A percentile compares a stretch with the other conserved stretches of the same genome.
Evolutionary conservation across 2,329 filamentous ascomycete species (phyloP).

Genomic region (Beauveria pseudobassiana): DNA sequence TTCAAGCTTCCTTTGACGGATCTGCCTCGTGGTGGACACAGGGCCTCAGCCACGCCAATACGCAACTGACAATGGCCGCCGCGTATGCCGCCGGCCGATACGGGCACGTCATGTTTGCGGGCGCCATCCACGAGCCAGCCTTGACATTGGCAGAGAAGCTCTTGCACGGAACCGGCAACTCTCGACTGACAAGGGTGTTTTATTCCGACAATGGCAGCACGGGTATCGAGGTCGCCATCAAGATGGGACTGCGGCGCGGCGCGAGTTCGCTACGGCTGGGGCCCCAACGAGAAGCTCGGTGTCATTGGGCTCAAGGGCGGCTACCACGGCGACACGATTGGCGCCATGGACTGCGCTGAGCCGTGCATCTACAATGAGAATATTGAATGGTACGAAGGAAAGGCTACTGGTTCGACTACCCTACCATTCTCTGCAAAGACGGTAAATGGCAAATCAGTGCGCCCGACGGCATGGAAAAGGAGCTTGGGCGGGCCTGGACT

Average conservation of each 20-base stretch:
- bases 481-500: conserved; percentile 37
- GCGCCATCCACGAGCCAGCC: conserved; percentile 71
- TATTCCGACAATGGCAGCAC: conserved; percentile 82
- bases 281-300: conserved; percentile 48
- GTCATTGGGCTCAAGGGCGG: conserved; percentile 71
- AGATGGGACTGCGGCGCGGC: conserved; percentile 75
- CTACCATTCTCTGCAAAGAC: conserved; percentile 57
- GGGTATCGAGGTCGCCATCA: conserved; percentile 74
- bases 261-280: conserved; percentile 59
- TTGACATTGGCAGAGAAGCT: conserved; percentile 60
- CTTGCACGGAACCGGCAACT: conserved; percentile 51
- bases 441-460: conserved; percentile 60
- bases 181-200: conserved; percentile 63
- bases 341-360: conserved; percentile 79
- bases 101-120: conserved; percentile 83
- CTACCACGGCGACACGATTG: conserved; percentile 84
- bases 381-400: conserved; percentile 77
- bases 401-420: conserved; percentile 75
- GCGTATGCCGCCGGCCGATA: conserved; percentile 78
- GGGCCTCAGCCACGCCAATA: conserved; percentile 73
- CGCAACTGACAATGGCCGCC: conserved; percentile 62
- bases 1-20: conserved; percentile 68
- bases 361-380: conserved; percentile 72
- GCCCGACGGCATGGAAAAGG: conserved; percentile 38
- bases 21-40: conserved; percentile 92